Evolutionary conservation across 805 yeast species (phyloP).

Genomic region (Schwanniomyces occidentalis): DNA sequence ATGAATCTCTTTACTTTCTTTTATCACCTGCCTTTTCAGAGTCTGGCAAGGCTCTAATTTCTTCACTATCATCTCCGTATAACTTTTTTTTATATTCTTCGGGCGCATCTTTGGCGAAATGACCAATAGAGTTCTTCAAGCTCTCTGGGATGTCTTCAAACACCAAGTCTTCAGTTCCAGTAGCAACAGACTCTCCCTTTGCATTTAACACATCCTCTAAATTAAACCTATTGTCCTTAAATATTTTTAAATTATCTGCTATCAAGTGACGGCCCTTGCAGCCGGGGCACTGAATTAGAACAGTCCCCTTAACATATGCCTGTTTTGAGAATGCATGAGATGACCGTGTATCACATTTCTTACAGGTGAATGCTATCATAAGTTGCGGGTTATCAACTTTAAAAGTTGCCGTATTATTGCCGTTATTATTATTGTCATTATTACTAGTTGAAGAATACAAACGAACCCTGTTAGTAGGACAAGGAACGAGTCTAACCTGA

Average conservation of each 20-base stretch:
- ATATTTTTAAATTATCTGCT: constrained; percentile 73
- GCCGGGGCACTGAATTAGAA: constrained; percentile 87
- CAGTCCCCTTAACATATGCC: constrained; percentile 84
- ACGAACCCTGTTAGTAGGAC: neutral
- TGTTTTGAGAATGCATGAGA: constrained; percentile 91
- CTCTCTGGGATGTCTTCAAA: constrained; percentile 68
- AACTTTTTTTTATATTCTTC: constrained; percentile 25
- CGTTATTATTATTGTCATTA: constrained; percentile 1
- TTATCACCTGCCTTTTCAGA: constrained; percentile 3
- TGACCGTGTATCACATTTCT: constrained; percentile 78
- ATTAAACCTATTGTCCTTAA: constrained; percentile 75
- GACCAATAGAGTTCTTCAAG: constrained; percentile 53
- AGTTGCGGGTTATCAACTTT: constrained; percentile 75
- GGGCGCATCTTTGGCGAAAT: constrained; percentile 70
- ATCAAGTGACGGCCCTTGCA: constrained; percentile 86
- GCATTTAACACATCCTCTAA: constrained; percentile 74
- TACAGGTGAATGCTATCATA: constrained; percentile 91
- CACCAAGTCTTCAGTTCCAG: constrained; percentile 64
- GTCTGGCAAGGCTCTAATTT: constrained; percentile 5
- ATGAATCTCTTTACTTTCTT: no score
- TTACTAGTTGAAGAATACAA: no score
- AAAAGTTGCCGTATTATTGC: constrained; percentile 18
- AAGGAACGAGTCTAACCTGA: neutral
- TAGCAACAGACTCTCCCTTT: constrained; percentile 73
- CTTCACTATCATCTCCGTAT: constrained; percentile 1